A percentile compares a stretch with the other conserved stretches of the same genome.
Evolutionary conservation across 176 grass and related monocot genomes (phyloP).

Genomic region (Puccinellia tenuiflora): DNA sequence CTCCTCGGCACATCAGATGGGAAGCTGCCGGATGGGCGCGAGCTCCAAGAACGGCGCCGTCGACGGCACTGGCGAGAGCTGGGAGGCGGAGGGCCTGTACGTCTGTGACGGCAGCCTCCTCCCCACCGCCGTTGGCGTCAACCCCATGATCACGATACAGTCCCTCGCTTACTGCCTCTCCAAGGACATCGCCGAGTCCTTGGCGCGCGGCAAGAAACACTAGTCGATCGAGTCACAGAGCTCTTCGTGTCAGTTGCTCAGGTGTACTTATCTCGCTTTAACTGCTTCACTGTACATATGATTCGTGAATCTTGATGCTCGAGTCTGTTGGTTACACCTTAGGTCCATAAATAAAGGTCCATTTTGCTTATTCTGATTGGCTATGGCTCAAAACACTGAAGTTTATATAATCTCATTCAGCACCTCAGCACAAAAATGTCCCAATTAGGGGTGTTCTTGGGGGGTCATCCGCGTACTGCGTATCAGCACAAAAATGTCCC

Average conservation of each 20-base stretch:
- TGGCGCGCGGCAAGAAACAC: not conserved
- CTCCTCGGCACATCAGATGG: conserved; percentile 82
- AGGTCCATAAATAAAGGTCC: not conserved
- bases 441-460: too few species aligned
- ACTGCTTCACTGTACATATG: not conserved
- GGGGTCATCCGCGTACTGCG: too few species aligned
- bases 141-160: conserved; percentile 91
- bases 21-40: conserved; percentile 72
- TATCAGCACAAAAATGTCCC: too few species aligned
- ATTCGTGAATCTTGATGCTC: not conserved
- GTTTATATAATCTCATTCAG: not conserved
- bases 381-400: not conserved
- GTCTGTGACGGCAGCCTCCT: conserved; percentile 76
- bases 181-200: conserved; percentile 41
- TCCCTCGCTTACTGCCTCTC: conserved; percentile 58
- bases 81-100: conserved; percentile 75
- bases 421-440: not conserved
- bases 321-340: not conserved
- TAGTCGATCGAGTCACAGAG: not conserved
- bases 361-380: not conserved
- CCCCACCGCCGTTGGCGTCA: conserved; percentile 66
- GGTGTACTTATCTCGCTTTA: not conserved
- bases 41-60: conserved; percentile 48
- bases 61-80: conserved; percentile 59
- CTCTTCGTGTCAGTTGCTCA: not conserved